Evolutionary conservation across 148 eudicot species (phyloP).

Genomic region (Cornus florida): DNA sequence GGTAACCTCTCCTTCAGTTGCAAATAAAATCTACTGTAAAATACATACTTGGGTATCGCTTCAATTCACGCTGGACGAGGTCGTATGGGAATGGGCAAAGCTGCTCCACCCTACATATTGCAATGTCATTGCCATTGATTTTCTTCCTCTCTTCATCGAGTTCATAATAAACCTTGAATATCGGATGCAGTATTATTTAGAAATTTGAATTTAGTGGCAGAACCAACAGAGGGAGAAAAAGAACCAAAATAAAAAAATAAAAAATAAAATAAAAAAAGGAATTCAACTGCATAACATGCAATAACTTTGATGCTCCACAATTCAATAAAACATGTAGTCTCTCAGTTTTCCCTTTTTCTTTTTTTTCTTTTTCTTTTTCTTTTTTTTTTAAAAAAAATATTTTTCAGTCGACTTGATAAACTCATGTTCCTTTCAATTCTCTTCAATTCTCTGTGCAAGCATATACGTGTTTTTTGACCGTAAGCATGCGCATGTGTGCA

Average conservation of each 20-base stretch:
- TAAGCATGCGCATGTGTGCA: not conserved
- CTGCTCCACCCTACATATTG: slow-evolving; percentile 91
- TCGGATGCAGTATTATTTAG: not conserved
- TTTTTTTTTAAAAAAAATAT: too few species aligned
- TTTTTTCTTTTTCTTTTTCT: too few species aligned
- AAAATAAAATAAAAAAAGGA: too few species aligned
- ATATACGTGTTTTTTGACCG: not conserved
- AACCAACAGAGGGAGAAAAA: not conserved
- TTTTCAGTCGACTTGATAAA: too few species aligned
- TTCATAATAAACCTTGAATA: slow-evolving; percentile 81
- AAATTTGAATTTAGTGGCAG: not conserved
- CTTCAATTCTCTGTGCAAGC: not conserved
- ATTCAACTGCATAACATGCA: not conserved
- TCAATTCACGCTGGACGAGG: slow-evolving; percentile 82
- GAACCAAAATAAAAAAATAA: slow-evolving; percentile 7
- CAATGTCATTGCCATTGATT: slow-evolving; percentile 53
- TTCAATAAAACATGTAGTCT: not conserved
- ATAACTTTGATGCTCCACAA: not conserved
- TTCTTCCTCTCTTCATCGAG: slow-evolving; percentile 79
- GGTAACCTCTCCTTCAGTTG: not conserved
- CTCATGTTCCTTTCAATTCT: not conserved
- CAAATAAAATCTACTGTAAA: not conserved
- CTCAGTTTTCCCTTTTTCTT: too few species aligned
- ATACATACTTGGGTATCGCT: slow-evolving; percentile 90
- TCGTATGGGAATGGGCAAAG: slow-evolving; percentile 95